phyloP scores from a whole-genome alignment of 2,329 filamentous ascomycete genomes.

The Helminthosporium solani region DNA sequence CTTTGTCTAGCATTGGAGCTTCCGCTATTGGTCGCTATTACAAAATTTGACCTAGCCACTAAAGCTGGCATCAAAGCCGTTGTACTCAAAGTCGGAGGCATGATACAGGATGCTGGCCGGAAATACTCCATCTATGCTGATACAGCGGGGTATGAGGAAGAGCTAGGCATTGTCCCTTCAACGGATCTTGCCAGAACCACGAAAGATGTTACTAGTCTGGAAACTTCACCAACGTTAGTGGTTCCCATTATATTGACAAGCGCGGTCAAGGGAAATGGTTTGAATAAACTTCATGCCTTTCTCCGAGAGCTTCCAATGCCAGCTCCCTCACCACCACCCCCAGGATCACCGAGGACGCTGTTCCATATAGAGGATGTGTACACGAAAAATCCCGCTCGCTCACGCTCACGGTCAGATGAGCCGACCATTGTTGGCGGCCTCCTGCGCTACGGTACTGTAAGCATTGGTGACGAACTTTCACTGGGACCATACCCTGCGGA shows the following conservation, averaged over 20 bases:
- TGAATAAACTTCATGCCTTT: constrained; percentile 78
- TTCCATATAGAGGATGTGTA: constrained; percentile 95
- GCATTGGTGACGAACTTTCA: constrained; percentile 73
- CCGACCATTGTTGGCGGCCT: constrained; percentile 77
- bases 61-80: constrained; percentile 65
- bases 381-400: constrained; percentile 53
- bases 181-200: constrained; percentile 55
- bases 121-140: constrained; percentile 67
- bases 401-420: constrained; percentile 17
- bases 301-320: constrained; percentile 72
- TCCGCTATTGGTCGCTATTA: constrained; percentile 79
- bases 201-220: constrained; percentile 55
- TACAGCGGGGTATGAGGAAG: constrained; percentile 35
- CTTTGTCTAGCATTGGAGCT: constrained; percentile 79
- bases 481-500: constrained; percentile 67
- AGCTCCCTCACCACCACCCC: constrained; percentile 38
- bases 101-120: constrained; percentile 73
- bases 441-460: constrained; percentile 74
- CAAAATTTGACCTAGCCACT: constrained; percentile 85
- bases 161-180: constrained; percentile 57
- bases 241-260: constrained; percentile 90
- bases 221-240: constrained; percentile 48
- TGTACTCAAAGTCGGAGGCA: constrained; percentile 71
- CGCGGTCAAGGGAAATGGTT: constrained; percentile 78
- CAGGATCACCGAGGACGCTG: constrained; percentile 55